Evolutionary conservation across 1,284 basidiomycete species (phyloP), one percentile per base, ranked within the genome.

Genomic region (Meripilus lineatus): DNA sequence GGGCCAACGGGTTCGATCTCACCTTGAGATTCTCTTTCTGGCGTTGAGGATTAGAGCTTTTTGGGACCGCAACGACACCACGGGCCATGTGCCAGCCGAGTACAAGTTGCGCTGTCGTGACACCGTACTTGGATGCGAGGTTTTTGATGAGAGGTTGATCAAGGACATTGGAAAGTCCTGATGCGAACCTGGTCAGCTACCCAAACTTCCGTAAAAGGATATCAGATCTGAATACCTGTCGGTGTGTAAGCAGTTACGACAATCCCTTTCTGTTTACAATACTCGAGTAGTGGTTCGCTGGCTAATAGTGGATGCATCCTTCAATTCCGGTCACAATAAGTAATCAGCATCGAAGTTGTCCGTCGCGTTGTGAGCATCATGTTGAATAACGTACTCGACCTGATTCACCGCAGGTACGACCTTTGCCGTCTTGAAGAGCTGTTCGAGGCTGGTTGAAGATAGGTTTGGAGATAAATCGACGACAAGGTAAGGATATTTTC

Each of bases 211-310:
- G n/a, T n/a, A 7, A n/a, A 20, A 17, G 22, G 17, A 8, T 24
- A 15, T 14, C n/a, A 23, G 20, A 17, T n/a, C n/a, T 32, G 14
- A 23, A 10, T 28, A 25, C 82, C 84, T 4, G 85, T 66, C 0
- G 85, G 84, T 0, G 76, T 74, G 64, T 88, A 88, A 0, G 81
- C 83, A 25, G 81, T 77, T 21, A 86, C 54, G 0, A 76, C 52
- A 47, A 88, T 86, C 24, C 75, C 74, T 49, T 80, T 74, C 35
- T 63, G 50, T 33, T 74, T 65, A 58, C 82, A 84, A 58, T 73
- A 84, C 24, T 67, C 58, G 43, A 77, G 66, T n/a, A 86, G 65
- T 10, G 79, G 71, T 43, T 70, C 60, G 53, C 84, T 75, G 0
- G 75, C 73, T 17, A 77, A 68, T 51, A 65, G 75, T 2, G 80